A percentile compares a stretch with the other conserved stretches of the same genome.
phyloP scores from a whole-genome alignment of 176 grass and related monocot species.

The Carex pumila region DNA sequence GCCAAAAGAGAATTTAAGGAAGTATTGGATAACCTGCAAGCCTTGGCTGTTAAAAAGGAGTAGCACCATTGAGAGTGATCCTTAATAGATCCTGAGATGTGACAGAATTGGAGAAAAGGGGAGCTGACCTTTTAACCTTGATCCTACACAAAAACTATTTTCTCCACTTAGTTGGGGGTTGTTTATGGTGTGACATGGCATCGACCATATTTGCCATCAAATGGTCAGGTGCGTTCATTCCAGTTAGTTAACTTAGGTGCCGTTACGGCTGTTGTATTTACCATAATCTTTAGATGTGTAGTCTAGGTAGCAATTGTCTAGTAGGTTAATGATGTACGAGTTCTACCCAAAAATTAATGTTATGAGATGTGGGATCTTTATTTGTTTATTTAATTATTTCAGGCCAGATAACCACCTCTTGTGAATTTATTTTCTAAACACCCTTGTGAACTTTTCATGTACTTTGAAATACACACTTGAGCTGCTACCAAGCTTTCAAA shows the following conservation, averaged over 20 bases:
- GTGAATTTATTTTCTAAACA: too few relatives aligned
- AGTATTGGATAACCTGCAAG: slow-evolving; percentile 47
- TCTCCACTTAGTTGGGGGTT: neutral
- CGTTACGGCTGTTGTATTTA: neutral
- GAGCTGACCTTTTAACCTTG: neutral
- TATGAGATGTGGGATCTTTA: neutral
- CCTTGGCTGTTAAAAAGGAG: slow-evolving; percentile 61
- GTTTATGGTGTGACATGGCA: neutral
- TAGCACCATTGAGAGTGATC: neutral
- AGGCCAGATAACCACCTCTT: too few relatives aligned
- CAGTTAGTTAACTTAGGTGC: neutral
- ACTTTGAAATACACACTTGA: too few relatives aligned
- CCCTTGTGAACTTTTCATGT: too few relatives aligned
- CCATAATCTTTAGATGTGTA: neutral
- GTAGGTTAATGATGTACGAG: neutral
- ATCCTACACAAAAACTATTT: neutral
- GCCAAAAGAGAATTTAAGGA: slow-evolving; percentile 50
- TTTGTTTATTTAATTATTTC: neutral
- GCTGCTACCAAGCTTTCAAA: too few relatives aligned
- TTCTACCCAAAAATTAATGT: neutral
- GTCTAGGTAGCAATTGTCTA: neutral
- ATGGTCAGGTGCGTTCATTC: neutral
- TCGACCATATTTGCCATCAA: neutral
- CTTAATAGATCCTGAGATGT: neutral
- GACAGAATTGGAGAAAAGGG: neutral